Evolutionary conservation across 2,329 filamentous ascomycete species (phyloP).

Genomic region (Sporothrix euskadiensis): DNA sequence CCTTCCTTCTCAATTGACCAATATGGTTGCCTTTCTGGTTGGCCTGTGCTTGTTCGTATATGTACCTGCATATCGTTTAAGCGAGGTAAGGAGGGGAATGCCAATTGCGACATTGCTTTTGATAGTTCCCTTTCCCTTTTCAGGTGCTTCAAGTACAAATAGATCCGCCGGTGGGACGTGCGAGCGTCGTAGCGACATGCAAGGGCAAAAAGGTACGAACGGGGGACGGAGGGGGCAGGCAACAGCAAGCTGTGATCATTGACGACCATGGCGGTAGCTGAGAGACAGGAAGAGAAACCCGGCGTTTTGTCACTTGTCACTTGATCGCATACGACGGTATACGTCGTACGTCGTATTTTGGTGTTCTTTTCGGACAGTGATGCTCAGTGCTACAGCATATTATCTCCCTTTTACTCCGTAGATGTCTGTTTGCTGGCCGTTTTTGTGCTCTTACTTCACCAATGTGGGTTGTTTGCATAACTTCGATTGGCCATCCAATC

Average conservation of each 20-base stretch:
- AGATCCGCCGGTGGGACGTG: not conserved
- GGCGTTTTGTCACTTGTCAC: slow-evolving; percentile 3
- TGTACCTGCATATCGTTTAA: slow-evolving; percentile 24
- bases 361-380: not conserved
- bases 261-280: not conserved
- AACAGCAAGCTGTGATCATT: not conserved
- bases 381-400: not conserved
- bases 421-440: not conserved
- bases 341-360: not conserved
- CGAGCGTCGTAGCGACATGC: not conserved
- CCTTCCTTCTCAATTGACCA: not conserved
- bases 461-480: not conserved
- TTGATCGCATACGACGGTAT: slow-evolving; percentile 13
- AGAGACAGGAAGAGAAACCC: not conserved
- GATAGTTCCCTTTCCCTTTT: not conserved
- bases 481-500: not conserved
- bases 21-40: not conserved
- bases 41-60: slow-evolving; percentile 17
- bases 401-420: not conserved
- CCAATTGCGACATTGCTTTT: not conserved
- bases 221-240: not conserved
- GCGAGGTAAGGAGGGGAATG: not conserved
- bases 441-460: not conserved
- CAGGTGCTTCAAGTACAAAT: no score
- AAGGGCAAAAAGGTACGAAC: not conserved